phyloP scores from a whole-genome alignment of 139 green algal genomes.

The Volvox reticuliferus region DNA sequence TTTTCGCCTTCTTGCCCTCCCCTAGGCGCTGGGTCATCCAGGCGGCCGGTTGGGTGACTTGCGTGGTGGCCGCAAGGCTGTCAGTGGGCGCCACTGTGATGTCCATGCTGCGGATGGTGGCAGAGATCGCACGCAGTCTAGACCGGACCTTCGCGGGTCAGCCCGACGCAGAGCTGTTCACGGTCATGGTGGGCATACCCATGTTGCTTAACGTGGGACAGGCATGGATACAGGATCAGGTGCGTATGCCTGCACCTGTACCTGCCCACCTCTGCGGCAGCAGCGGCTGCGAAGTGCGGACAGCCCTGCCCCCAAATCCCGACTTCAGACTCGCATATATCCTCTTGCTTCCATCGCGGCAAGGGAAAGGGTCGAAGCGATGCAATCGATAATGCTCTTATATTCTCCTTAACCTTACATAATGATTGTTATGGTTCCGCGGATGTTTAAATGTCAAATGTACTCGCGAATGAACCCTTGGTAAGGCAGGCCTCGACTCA shows the following conservation, averaged over 20 bases:
- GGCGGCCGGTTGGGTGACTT: slow-evolving; percentile 53
- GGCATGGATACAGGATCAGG: slow-evolving; percentile 67
- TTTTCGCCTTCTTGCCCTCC: too few relatives aligned
- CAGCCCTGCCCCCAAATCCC: not conserved
- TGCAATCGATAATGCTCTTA: not conserved
- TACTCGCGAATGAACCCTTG: too few relatives aligned
- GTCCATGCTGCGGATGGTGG: slow-evolving; percentile 18
- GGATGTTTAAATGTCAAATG: not conserved
- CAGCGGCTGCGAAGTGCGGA: not conserved
- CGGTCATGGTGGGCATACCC: slow-evolving; percentile 56
- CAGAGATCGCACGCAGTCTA: slow-evolving; percentile 4
- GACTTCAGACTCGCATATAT: not conserved
- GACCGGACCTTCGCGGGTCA: slow-evolving; percentile 47
- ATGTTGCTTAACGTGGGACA: slow-evolving; percentile 61
- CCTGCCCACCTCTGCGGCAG: not conserved
- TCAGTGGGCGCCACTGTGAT: slow-evolving; percentile 53
- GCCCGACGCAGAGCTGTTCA: slow-evolving; percentile 52
- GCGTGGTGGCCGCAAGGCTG: slow-evolving; percentile 53
- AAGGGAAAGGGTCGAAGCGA: not conserved
- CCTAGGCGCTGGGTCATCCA: slow-evolving; percentile 47
- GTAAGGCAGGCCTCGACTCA: not conserved
- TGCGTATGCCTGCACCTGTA: not conserved
- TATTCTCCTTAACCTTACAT: not conserved
- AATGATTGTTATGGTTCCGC: not conserved
- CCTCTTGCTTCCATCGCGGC: not conserved